Conservation (phyloP, 805 yeast species). For the Wickerhamomyces kurtzmanii region DNA sequence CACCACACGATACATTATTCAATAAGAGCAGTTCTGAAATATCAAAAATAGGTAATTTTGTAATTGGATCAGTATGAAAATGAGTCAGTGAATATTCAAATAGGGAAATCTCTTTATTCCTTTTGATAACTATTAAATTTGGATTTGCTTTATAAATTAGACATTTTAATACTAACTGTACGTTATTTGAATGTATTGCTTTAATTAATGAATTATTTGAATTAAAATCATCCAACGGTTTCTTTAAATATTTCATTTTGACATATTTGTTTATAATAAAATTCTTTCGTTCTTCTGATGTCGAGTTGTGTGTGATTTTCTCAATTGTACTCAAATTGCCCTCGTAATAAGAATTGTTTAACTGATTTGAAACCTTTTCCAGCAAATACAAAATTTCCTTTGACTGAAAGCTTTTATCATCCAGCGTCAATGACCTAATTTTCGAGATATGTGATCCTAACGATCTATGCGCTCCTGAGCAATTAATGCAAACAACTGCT, state of each 20-base stretch:
- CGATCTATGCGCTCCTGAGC: constrained; percentile 84
- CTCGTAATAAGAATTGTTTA: constrained; percentile 57
- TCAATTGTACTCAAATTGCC: constrained; percentile 14
- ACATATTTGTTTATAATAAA: constrained; percentile 63
- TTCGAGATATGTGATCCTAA: constrained; percentile 78
- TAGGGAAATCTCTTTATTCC: constrained; percentile 18
- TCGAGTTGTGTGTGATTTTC: constrained; percentile 23
- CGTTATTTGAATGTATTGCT: constrained; percentile 40
- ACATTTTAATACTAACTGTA: constrained; percentile 30
- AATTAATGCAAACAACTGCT: constrained; percentile 68
- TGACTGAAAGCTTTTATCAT: constrained; percentile 42
- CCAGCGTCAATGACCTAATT: constrained; percentile 70
- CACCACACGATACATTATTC: constrained; percentile 44
- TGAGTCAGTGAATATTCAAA: constrained; percentile 48
- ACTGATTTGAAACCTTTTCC: constrained; percentile 41
- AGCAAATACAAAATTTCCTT: constrained; percentile 52
- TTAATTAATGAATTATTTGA: constrained; percentile 32
- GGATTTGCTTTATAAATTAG: constrained; percentile 40
- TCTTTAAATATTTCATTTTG: constrained; percentile 32
- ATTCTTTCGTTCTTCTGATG: constrained; percentile 38
- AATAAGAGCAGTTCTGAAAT: constrained; percentile 46
- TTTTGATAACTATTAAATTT: constrained; percentile 27
- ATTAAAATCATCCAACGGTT: constrained; percentile 5
- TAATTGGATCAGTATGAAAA: constrained; percentile 17
- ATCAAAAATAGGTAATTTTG: constrained; percentile 28